phyloP scores from a whole-genome alignment of 2,329 filamentous ascomycete genomes.

The Claviceps sp. region DNA sequence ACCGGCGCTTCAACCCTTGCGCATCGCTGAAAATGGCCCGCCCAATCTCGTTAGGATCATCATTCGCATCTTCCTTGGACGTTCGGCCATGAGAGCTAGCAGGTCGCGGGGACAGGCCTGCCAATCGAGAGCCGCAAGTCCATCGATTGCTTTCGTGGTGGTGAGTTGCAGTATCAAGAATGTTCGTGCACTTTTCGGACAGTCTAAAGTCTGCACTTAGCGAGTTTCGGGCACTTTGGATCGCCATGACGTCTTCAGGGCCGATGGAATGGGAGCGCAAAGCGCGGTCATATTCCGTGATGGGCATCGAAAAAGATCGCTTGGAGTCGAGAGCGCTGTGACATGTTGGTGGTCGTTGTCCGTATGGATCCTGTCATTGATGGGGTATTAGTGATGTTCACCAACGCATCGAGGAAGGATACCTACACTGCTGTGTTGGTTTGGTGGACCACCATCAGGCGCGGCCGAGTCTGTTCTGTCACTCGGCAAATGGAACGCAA shows the following conservation, averaged over 20 bases:
- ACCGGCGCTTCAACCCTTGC: conserved; percentile 37
- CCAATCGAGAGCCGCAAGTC: conserved; percentile 27
- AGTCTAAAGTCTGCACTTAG: conserved; percentile 30
- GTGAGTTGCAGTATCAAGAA: conserved; percentile 1
- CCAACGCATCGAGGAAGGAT: not conserved
- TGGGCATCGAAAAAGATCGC: conserved; percentile 44
- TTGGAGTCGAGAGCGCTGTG: conserved; percentile 27
- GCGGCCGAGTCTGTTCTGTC: not conserved
- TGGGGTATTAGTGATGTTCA: not conserved
- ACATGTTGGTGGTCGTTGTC: conserved; percentile 23
- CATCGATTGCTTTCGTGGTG: conserved; percentile 14
- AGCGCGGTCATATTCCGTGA: conserved; percentile 47
- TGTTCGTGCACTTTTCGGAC: conserved; percentile 10
- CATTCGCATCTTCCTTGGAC: conserved; percentile 21
- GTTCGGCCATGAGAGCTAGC: conserved; percentile 44
- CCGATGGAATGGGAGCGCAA: conserved; percentile 49
- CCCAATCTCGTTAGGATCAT: conserved; percentile 44
- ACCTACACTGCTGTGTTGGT: conserved; percentile 38
- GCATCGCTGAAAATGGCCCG: conserved; percentile 46
- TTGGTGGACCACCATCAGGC: not conserved
- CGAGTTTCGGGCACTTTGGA: conserved; percentile 41
- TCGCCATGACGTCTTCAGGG: conserved; percentile 38
- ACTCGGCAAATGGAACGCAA: not conserved
- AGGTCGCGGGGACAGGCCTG: conserved; percentile 46
- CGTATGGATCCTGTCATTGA: conserved; percentile 17